Evolutionary conservation across 805 yeast species (phyloP), one percentile per base, ranked within the genome.

Genomic region (Saccharomyces jurei): DNA sequence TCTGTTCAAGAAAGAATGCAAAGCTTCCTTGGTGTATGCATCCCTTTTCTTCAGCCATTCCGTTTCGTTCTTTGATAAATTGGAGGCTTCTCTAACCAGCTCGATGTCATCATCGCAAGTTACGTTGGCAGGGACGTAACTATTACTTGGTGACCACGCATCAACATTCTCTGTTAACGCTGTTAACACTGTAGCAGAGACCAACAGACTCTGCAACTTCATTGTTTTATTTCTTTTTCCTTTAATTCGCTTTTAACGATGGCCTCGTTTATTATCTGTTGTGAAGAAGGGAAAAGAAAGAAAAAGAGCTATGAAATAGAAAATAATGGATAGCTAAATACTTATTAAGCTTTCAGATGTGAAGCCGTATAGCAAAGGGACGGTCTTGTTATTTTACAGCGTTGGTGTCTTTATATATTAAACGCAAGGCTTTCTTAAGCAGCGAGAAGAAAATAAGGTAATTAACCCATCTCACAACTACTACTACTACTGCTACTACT

Each of bases 51-150:
- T 59, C 10, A 84, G 61, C 87, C 88, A 84, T 0, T 62, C 73
- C 0, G 52, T 31, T 62, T 84, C 90, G 10, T 67, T 64, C 1
- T 61, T 59, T 1, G 82, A 77, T 4, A 84, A 58, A 1, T 50
- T 48, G 44, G 62, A 60, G 2, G 86, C 87, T 3, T 69, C 70
- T 67, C 89, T 75, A 3, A 75, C 64, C 3, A 75, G 60, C 3
- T 66, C 59, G 4, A 55, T 46, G 36, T 65, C 57, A 50, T 68
- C 69, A 0, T 86, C 86, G 68, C 88, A 83, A 0, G 74, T 68
- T 3, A 82, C 77, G 14, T 70, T 66, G 0, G 79, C 83, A 1
- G 89, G 89, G 0, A 83, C 85, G 58, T 84, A 84, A 1, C 79
- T 74, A 52, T 78, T 75, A 0, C 80, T 74, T 1, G 83, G 83